Evolutionary conservation across 2,329 filamentous ascomycete species (phyloP), one percentile per base, ranked within the genome.

Genomic region (Harringtonia lauricola): DNA sequence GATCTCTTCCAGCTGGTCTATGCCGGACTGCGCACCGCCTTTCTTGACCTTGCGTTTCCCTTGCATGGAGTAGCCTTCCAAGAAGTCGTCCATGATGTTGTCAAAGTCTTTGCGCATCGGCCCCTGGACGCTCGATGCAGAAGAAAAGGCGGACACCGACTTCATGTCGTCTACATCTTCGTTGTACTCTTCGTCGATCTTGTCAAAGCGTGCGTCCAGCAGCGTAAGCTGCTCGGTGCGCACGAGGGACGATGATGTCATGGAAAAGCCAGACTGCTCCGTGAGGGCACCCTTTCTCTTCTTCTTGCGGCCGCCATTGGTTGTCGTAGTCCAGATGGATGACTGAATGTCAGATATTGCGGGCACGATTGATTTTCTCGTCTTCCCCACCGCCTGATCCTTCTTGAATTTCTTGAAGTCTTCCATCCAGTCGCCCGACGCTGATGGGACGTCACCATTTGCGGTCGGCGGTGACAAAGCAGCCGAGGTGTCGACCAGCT

Each of bases 361-460:
- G 2, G 66, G 66, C 6, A 60, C 63, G 29, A 55, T 59, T 21
- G 55, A 55, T 46, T 59, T 63, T 15, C 38, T 24, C 15, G 40
- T 29, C n/a, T 39, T 59, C n/a, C n/a, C n/a, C n/a, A n/a, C n/a
- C 53, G 77, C 79, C 55, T 81, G 73, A 47, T 89, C 86, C 57
- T 84, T 85, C 63, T 96, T 95, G 72, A 94, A 96, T 58, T 92
- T 86, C 54, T 86, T 85, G 66, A 95, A 96, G 55, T 95, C 85
- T 44, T 83, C 79, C 63, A 96, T 74, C 88, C 92, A 98, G n/a
- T n/a, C n/a, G n/a, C n/a, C n/a, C 44, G 85, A 15, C 7, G n/a
- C 30, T 2, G 39, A 21, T 15, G 19, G 18, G 26, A 8, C 35
- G 19, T 24, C n/a, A n/a, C n/a, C n/a, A n/a, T n/a, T n/a, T n/a